Evolutionary conservation across 2,329 filamentous ascomycete species (phyloP).

Genomic region (Paecilomyces niveus): DNA sequence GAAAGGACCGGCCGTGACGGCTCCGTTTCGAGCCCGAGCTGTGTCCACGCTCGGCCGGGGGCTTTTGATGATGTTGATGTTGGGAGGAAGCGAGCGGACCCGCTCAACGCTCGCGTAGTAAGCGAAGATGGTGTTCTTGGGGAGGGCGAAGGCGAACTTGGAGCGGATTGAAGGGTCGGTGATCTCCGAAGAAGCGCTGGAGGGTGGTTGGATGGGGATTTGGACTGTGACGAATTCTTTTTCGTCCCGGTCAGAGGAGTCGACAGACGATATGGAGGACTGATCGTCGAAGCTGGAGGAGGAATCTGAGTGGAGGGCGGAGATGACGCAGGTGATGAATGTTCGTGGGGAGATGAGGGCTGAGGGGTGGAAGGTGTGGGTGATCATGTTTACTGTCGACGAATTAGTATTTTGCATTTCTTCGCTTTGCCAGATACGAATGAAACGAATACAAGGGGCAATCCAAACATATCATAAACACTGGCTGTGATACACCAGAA

Average conservation of each 20-base stretch:
- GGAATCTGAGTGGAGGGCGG: conserved; percentile 11
- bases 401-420: neutral
- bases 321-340: conserved; percentile 26
- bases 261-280: neutral
- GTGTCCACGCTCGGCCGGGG: neutral
- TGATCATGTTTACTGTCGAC: conserved; percentile 25
- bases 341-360: conserved; percentile 24
- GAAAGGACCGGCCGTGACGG: neutral
- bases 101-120: conserved; percentile 30
- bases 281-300: conserved; percentile 1
- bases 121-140: conserved; percentile 22
- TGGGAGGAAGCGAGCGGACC: conserved; percentile 11
- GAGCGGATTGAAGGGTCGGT: conserved; percentile 12
- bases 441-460: no score
- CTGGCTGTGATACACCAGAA: neutral
- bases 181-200: conserved; percentile 3
- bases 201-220: conserved; percentile 19
- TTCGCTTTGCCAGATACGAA: neutral
- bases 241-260: neutral
- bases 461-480: neutral
- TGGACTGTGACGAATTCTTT: conserved; percentile 26
- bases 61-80: neutral
- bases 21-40: neutral
- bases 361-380: conserved; percentile 27
- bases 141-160: conserved; percentile 14